Base-by-base conservation (phyloP, 2,329 filamentous ascomycete genomes). In the Stromatinia cepivora region DNA sequence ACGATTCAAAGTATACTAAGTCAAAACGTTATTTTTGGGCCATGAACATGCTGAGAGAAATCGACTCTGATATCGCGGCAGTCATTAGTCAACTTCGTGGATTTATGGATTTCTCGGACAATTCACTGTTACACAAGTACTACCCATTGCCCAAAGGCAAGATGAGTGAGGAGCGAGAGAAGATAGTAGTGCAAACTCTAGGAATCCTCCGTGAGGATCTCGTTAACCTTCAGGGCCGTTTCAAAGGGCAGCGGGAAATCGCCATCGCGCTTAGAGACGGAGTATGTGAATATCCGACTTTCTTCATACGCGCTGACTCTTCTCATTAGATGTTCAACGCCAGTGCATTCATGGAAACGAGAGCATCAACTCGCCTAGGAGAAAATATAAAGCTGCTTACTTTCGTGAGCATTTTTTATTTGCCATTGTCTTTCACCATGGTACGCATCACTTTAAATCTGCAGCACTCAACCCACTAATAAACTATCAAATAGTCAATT, bases 101-200 rank as follows among this genome's bases (percentile, higher is more conserved):
- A 6, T 36, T 56, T 28, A 56, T 56, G 20, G 28, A 36, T 3
- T 34, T 56, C 34, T 36, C 28, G 53, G 4, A 56, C 3, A 1
- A 22, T 1, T 56, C 31, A 3, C 9, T 0, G 0, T 0, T 34
- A 0, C 20, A 56, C 0, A 56, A 1, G 1, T 2, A 22, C 0
- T 56, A 7, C 9, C 53, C 31, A 34, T n/a, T 56, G 22, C 53
- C 31, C 20, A 28, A 34, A 7, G 53, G 53, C 0, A 13, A 4
- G 5, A 56, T 22, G 22, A 34, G 28, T 56, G 11, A 10, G 7
- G 0, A n/a, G 9, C 53, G 20, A 34, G 53, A 56, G 0, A 36
- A 1, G 7, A 34, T 56, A 1, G 17, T 34, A 0, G 28, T 34
- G 2, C 31, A 13, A 22, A 34, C 1, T 2, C 34, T 34, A 1